A percentile compares a stretch with the other conserved stretches of the same genome.
Conservation (phyloP, 345 rosid species). For the Aquilaria sinensis region DNA sequence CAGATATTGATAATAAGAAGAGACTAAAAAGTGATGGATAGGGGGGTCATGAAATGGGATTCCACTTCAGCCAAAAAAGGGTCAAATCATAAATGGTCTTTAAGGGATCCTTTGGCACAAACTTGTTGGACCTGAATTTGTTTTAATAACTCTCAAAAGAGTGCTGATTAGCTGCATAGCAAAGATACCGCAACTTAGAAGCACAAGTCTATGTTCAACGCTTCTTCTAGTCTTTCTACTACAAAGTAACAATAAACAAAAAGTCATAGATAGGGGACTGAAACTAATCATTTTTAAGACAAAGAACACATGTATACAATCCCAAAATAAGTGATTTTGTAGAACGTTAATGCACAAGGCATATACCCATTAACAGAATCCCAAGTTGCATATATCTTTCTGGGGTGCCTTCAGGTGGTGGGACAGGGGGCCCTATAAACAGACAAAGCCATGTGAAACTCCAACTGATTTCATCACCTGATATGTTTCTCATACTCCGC, state of each 20-base stretch:
- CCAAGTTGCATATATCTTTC: constrained; percentile 4
- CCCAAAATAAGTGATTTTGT: background rate
- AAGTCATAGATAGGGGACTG: background rate
- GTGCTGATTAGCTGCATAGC: too few relatives aligned
- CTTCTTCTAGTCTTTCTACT: background rate
- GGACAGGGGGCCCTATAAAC: constrained; percentile 5
- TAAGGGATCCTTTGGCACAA: too few relatives aligned
- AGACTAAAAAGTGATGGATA: too few relatives aligned
- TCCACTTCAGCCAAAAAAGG: too few relatives aligned
- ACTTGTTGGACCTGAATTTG: too few relatives aligned
- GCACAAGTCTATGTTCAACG: too few relatives aligned
- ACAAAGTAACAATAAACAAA: background rate
- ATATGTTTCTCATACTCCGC: constrained; percentile 5
- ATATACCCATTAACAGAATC: background rate
- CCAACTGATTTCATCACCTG: constrained; percentile 8
- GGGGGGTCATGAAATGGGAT: too few relatives aligned
- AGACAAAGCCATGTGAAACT: constrained; percentile 17
- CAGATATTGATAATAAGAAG: too few relatives aligned
- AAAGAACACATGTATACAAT: background rate
- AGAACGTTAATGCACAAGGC: background rate
- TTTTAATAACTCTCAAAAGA: too few relatives aligned
- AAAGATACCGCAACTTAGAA: too few relatives aligned
- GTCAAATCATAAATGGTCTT: too few relatives aligned
- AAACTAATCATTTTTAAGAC: background rate
- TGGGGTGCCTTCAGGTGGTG: constrained; percentile 3